Base-by-base conservation (phyloP, 495 filamentous ascomycete species). In the Chaetomium tenue region DNA sequence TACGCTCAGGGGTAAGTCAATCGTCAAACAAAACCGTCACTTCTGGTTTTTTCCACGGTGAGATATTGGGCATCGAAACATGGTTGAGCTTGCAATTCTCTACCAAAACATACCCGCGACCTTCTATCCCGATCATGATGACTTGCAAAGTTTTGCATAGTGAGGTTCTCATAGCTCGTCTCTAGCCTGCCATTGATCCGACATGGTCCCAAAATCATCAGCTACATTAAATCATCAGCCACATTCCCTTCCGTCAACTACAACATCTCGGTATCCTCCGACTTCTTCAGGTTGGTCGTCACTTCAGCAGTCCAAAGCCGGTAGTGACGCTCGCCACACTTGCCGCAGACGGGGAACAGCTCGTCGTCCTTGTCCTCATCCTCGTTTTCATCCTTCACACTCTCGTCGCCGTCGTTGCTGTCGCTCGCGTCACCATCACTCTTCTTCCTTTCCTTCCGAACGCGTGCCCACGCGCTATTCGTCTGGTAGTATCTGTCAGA, bases 371-470 rank as follows among this genome's bases (percentile, higher is more conserved):
- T 28, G 3, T 61, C 46, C 12, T 51, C 46, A 30, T 47, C 28
- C 5, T 26, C n/a, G n/a, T n/a, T n/a, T n/a, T n/a, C 20, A 22
- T 53, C 42, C 13, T 33, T 26, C 3, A 6, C 15, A 5, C 37
- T 42, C 42, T 22, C 23, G 4, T 56, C 61, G n/a, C 20, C 12
- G 13, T 15, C 13, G 25, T 13, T 33, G 47, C 22, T 53, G 28
- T 46, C 30, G 22, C 23, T 47, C 58, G 47, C 47, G 7, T 22
- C 42, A 3, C 26, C 51, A 2, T 33, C 20, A 12, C 22, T 26
- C 12, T 60, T 26, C 5, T 5, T 9, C 55, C 58, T 37, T 44
- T 58, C 37, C 30, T 58, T 47, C 65, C 44, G 50, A 15, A 46
- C 22, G 1, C 25, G 33, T 9, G 22, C 13, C 60, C 56, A 60